Conservation (phyloP, 352 stramenopile species). For the Sclerospora graminicola region DNA sequence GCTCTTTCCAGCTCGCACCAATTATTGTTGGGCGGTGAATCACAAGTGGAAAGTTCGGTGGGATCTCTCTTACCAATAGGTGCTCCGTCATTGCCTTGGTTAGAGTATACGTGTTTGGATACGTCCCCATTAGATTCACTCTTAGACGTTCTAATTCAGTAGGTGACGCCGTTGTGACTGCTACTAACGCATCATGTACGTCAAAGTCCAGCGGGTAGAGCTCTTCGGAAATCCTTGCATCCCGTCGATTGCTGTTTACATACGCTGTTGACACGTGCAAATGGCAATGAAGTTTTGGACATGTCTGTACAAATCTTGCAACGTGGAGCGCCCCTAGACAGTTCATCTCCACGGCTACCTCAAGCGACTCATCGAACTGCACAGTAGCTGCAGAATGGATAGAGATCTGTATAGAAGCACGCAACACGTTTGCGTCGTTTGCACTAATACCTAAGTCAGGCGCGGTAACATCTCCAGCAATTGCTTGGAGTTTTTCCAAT, state of each 20-base stretch:
- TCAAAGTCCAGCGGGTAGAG: constrained; percentile 85
- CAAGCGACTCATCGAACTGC: constrained; percentile 79
- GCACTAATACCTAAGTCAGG: constrained; percentile 44
- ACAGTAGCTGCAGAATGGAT: constrained; percentile 84
- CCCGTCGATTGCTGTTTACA: constrained; percentile 74
- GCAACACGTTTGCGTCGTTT: constrained; percentile 33
- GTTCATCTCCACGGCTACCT: constrained; percentile 84
- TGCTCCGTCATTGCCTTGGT: constrained; percentile 86
- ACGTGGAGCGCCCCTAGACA: constrained; percentile 56
- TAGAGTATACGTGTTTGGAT: constrained; percentile 85
- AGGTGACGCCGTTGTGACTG: constrained; percentile 38
- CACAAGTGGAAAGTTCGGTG: constrained; percentile 43
- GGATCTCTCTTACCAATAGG: constrained; percentile 40
- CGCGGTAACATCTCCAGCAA: constrained; percentile 63
- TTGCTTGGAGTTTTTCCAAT: constrained; percentile 42
- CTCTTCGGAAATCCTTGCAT: constrained; percentile 43
- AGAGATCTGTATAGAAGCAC: constrained; percentile 42
- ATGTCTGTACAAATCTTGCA: constrained; percentile 50
- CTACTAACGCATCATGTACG: constrained; percentile 45
- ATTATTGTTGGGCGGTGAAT: constrained; percentile 83
- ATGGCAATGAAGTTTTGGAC: constrained; percentile 38
- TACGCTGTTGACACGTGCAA: constrained; percentile 81
- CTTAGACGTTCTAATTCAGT: constrained; percentile 51
- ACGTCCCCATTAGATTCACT: constrained; percentile 78
- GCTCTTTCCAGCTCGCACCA: constrained; percentile 78